A percentile compares a stretch with the other conserved stretches of the same genome.
These are phyloP conservation scores for Curvularia spicifera DNA, from an alignment of 2,329 filamentous ascomycete genomes.

Conservation along the genomic window DNA sequence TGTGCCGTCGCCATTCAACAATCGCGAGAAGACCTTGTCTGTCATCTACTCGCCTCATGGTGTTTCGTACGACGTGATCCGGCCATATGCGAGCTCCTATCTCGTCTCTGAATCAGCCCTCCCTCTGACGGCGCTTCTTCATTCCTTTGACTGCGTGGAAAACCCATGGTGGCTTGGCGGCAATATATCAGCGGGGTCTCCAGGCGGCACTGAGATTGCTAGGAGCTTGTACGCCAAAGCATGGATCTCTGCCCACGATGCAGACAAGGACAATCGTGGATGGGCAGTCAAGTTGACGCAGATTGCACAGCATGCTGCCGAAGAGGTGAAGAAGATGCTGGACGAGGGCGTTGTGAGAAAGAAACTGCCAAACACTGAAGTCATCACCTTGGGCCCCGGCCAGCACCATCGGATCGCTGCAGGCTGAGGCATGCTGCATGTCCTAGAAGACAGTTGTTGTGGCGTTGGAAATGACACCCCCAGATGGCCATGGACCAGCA, in stretches of 20 bases:
- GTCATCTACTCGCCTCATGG: slow-evolving; percentile 71
- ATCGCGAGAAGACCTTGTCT: slow-evolving; percentile 59
- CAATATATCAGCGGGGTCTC: slow-evolving; percentile 63
- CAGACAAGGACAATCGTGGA: slow-evolving; percentile 63
- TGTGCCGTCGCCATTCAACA: slow-evolving; percentile 41
- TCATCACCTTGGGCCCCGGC: slow-evolving; percentile 30
- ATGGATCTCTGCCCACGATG: slow-evolving; percentile 69
- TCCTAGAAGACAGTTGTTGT: background rate
- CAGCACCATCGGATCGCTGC: slow-evolving; percentile 30
- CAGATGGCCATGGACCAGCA: background rate
- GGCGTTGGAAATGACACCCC: background rate
- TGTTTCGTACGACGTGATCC: slow-evolving; percentile 60
- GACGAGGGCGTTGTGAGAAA: slow-evolving; percentile 23
- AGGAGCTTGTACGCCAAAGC: slow-evolving; percentile 59
- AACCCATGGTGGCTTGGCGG: slow-evolving; percentile 69
- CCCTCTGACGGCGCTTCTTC: slow-evolving; percentile 68
- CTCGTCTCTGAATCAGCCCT: slow-evolving; percentile 64
- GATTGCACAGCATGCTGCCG: slow-evolving; percentile 47
- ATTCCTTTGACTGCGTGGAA: slow-evolving; percentile 66
- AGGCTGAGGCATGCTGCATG: slow-evolving; percentile 9
- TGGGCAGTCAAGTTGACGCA: slow-evolving; percentile 60
- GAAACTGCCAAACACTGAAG: slow-evolving; percentile 22
- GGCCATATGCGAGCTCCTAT: slow-evolving; percentile 63
- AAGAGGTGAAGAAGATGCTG: slow-evolving; percentile 41
- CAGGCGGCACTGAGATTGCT: slow-evolving; percentile 64